A percentile compares a stretch with the other conserved stretches of the same genome.
These are phyloP conservation scores for Oryza meyeriana DNA, from an alignment of 176 grass and related monocot genomes.

Conservation along the genomic window DNA sequence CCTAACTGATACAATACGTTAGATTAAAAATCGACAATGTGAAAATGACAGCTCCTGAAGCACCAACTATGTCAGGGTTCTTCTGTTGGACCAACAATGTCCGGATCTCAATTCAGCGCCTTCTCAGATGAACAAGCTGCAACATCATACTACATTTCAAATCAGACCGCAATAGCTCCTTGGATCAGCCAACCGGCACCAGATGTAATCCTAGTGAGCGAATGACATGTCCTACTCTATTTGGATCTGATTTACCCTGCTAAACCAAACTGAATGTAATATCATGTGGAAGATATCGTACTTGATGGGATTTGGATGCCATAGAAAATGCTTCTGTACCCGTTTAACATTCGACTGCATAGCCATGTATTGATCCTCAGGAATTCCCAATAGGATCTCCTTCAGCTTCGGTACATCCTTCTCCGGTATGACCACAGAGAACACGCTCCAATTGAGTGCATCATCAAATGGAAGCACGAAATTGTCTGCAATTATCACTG, in stretches of 20 bases:
- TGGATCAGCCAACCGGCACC: not conserved
- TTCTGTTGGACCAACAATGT: not conserved
- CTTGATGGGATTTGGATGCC: slow-evolving; percentile 61
- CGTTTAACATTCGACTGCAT: slow-evolving; percentile 73
- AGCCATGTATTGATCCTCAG: slow-evolving; percentile 37
- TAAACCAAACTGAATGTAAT: slow-evolving; percentile 85
- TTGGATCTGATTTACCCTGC: slow-evolving; percentile 58
- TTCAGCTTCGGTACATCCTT: slow-evolving; percentile 71
- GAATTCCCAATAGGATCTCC: slow-evolving; percentile 56
- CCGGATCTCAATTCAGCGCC: not conserved
- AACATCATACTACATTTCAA: not conserved
- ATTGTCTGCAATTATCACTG: slow-evolving; percentile 81
- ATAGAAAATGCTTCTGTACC: slow-evolving; percentile 86
- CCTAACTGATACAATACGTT: not conserved
- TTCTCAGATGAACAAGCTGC: not conserved
- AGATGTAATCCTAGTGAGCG: not conserved
- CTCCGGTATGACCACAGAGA: slow-evolving; percentile 66
- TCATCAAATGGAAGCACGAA: slow-evolving; percentile 84
- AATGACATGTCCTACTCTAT: not conserved
- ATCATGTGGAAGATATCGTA: slow-evolving; percentile 95
- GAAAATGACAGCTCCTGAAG: not conserved
- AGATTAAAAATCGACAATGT: not conserved
- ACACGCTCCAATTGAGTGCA: slow-evolving; percentile 60
- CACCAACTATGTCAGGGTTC: slow-evolving; percentile 8
- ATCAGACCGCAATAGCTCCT: not conserved